Conservation (phyloP, 768 basidiomycete genomes). For the Sistotremastrum suecicum region DNA sequence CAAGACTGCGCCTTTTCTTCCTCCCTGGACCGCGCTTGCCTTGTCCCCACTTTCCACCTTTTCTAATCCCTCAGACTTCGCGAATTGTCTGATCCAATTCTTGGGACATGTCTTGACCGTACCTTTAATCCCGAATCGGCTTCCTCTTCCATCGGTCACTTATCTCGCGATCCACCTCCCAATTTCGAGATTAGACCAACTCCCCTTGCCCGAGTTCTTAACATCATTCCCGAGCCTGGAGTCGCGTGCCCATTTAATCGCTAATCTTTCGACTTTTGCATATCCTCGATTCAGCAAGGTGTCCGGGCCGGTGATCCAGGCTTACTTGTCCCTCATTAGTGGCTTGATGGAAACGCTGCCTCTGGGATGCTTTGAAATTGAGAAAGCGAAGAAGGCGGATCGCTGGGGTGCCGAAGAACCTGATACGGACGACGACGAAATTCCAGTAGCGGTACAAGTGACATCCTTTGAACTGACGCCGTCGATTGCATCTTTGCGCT, state of each 20-base stretch:
- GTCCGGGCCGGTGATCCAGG: slow-evolving; percentile 26
- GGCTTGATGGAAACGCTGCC: slow-evolving; percentile 41
- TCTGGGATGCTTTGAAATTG: slow-evolving; percentile 34
- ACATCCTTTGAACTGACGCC: slow-evolving; percentile 17
- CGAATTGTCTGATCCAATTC: slow-evolving; percentile 25
- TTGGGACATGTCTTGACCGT: slow-evolving; percentile 50
- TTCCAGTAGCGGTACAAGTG: slow-evolving; percentile 22
- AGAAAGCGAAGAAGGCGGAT: slow-evolving; percentile 8
- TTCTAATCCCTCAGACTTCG: slow-evolving; percentile 11
- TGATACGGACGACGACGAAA: slow-evolving; percentile 17
- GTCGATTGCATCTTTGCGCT: slow-evolving; percentile 20
- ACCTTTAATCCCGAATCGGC: slow-evolving; percentile 64
- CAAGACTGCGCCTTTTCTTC: slow-evolving; percentile 39
- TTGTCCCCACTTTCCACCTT: slow-evolving; percentile 25
- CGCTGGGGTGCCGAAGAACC: slow-evolving; percentile 4
- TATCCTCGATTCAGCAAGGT: slow-evolving; percentile 45
- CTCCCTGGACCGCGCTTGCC: slow-evolving; percentile 32
- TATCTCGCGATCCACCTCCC: slow-evolving; percentile 55
- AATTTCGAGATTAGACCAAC: slow-evolving; percentile 23
- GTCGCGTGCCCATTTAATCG: slow-evolving; percentile 45
- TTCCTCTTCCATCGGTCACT: slow-evolving; percentile 48
- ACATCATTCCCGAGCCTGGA: slow-evolving; percentile 11
- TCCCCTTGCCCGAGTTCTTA: slow-evolving; percentile 13
- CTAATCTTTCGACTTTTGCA: slow-evolving; percentile 56
- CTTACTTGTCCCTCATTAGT: slow-evolving; percentile 42